Evolutionary conservation across 2,329 filamentous ascomycete species (phyloP).

Genomic region (Cadophora luteo-olivacea): DNA sequence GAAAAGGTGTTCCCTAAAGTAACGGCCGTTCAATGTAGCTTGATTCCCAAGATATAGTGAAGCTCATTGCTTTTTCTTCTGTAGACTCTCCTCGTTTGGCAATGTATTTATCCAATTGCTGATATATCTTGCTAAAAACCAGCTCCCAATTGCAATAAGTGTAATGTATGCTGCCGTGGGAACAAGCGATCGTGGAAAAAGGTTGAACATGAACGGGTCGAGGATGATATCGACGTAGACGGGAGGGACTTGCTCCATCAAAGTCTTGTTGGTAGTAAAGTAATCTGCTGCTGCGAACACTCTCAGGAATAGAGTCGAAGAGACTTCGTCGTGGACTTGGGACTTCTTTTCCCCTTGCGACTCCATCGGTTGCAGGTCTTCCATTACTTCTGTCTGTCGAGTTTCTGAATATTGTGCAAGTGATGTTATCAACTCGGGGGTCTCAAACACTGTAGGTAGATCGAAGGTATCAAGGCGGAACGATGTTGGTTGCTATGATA

Average conservation of each 20-base stretch:
- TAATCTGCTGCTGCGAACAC: constrained; percentile 83
- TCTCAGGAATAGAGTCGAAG: constrained; percentile 57
- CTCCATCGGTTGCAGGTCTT: constrained; percentile 29
- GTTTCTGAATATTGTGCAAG: constrained; percentile 66
- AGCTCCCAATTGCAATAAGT: constrained; percentile 57
- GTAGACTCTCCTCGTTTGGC: neutral
- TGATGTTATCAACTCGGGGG: constrained; percentile 67
- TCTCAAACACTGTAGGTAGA: constrained; percentile 65
- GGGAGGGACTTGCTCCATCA: constrained; percentile 78
- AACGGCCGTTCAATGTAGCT: neutral
- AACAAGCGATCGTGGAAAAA: constrained; percentile 78
- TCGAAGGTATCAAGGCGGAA: constrained; percentile 74
- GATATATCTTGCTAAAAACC: constrained; percentile 40
- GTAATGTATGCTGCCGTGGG: constrained; percentile 74
- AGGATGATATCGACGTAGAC: constrained; percentile 84
- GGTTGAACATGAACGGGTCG: constrained; percentile 82
- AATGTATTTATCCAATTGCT: constrained; percentile 33
- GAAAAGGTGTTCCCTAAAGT: constrained; percentile 64
- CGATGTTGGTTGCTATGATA: constrained; percentile 78
- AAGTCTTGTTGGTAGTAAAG: constrained; percentile 72
- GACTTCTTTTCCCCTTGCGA: constrained; percentile 15
- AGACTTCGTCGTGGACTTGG: constrained; percentile 26
- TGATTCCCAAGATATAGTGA: neutral
- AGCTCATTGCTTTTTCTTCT: constrained; percentile 11
- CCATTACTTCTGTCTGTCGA: constrained; percentile 47